Percentiles rank a stretch among this genome's conserved stretches.
Conservation (phyloP, 2,329 filamentous ascomycete species). For the Pseudopyrenochaeta lycopersici region DNA sequence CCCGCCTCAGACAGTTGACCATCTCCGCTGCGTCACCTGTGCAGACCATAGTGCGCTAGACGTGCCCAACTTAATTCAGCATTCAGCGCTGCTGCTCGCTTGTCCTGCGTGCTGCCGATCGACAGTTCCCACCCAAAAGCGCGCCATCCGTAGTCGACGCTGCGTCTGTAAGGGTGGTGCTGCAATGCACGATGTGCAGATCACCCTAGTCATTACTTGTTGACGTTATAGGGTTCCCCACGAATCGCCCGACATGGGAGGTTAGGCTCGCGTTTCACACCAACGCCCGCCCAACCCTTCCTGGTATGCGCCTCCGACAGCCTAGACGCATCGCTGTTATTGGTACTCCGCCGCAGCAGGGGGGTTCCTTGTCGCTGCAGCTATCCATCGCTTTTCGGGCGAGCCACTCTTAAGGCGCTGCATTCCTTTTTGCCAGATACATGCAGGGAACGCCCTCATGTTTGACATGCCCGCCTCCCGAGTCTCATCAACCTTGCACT, state of each 20-base stretch:
- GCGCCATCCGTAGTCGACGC: slow-evolving; percentile 17
- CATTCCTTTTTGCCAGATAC: slow-evolving; percentile 43
- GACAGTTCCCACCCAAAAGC: slow-evolving; percentile 14
- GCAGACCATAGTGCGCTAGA: slow-evolving; percentile 14
- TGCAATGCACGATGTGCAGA: slow-evolving; percentile 36
- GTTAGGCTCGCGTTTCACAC: slow-evolving; percentile 50
- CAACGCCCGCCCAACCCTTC: slow-evolving; percentile 41
- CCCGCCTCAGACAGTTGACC: slow-evolving; percentile 8
- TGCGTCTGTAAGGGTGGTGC: slow-evolving; percentile 22
- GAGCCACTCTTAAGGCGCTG: slow-evolving; percentile 49
- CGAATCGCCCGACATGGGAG: slow-evolving; percentile 50
- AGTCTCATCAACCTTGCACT: slow-evolving; percentile 52
- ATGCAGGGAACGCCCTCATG: slow-evolving; percentile 52
- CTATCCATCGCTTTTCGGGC: slow-evolving; percentile 47
- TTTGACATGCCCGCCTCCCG: slow-evolving; percentile 51
- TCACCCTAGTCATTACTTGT: slow-evolving; percentile 33
- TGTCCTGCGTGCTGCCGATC: slow-evolving; percentile 24
- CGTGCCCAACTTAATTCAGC: slow-evolving; percentile 3
- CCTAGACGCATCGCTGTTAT: slow-evolving; percentile 46
- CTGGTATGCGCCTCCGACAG: slow-evolving; percentile 45
- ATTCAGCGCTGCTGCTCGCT: slow-evolving; percentile 14
- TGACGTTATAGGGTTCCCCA: slow-evolving; percentile 45
- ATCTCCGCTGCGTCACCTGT: slow-evolving; percentile 16
- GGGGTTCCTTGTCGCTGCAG: slow-evolving; percentile 41
- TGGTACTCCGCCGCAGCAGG: slow-evolving; percentile 42